Evolutionary conservation across 1,284 basidiomycete genomes (phyloP).

Genomic region (Cutaneotrichosporon spelunceum): DNA sequence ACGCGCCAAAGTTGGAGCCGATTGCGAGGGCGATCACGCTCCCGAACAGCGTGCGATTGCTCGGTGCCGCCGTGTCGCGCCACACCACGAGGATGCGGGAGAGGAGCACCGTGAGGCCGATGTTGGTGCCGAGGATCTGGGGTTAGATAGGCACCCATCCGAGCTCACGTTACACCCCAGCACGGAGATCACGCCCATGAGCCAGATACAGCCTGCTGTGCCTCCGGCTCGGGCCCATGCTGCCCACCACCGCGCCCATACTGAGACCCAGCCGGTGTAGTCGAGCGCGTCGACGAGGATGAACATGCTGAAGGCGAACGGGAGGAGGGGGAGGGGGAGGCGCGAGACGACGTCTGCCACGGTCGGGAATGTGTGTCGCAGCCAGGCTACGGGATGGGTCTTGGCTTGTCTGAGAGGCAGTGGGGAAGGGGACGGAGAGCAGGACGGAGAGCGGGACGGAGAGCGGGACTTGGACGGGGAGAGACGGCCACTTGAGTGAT

Average conservation of each 20-base stretch:
- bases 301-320: slow-evolving; percentile 93
- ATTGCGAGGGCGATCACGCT: slow-evolving; percentile 64
- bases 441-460: not conserved
- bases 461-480: not conserved
- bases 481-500: not conserved
- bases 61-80: slow-evolving; percentile 33
- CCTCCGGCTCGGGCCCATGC: slow-evolving; percentile 54
- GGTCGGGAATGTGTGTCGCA: slow-evolving; percentile 63
- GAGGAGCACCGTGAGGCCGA: slow-evolving; percentile 90
- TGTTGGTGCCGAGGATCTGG: slow-evolving; percentile 82
- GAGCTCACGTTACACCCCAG: slow-evolving; percentile 72
- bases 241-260: slow-evolving; percentile 73
- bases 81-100: slow-evolving; percentile 49
- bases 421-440: slow-evolving; percentile 2
- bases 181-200: slow-evolving; percentile 59
- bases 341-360: slow-evolving; percentile 66
- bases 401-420: not conserved
- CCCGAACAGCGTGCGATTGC: slow-evolving; percentile 47
- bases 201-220: slow-evolving; percentile 54
- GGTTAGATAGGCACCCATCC: not conserved
- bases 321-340: slow-evolving; percentile 58
- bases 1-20: slow-evolving; percentile 87
- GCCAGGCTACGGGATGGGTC: slow-evolving; percentile 18
- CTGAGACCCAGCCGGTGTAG: slow-evolving; percentile 83
- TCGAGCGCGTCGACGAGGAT: slow-evolving; percentile 84